A percentile compares a stretch with the other conserved stretches of the same genome.
Conservation (phyloP, 148 eudicot species). For the Drosera capensis region DNA sequence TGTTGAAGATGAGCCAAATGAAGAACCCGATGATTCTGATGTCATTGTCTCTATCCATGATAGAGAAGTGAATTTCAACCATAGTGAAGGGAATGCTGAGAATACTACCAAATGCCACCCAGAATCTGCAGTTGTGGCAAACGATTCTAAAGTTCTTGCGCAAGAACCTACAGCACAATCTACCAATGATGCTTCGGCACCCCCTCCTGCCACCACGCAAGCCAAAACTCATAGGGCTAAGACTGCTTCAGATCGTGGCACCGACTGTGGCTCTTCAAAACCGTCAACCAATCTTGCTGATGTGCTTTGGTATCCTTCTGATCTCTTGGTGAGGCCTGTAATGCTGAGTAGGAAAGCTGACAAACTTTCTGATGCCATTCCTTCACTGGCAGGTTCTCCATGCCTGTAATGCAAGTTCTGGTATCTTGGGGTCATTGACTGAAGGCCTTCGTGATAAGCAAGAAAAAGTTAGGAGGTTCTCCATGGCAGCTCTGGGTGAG, state of each 20-base stretch:
- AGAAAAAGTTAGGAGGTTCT: slow-evolving; percentile 94
- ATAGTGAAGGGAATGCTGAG: slow-evolving; percentile 21
- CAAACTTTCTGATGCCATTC: slow-evolving; percentile 40
- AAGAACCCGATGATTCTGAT: slow-evolving; percentile 64
- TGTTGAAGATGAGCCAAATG: slow-evolving; percentile 63
- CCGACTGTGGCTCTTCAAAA: slow-evolving; percentile 43
- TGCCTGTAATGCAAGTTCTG: slow-evolving; percentile 81
- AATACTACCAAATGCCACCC: slow-evolving; percentile 18
- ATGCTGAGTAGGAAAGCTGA: slow-evolving; percentile 88
- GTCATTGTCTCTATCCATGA: slow-evolving; percentile 25
- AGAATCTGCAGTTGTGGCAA: slow-evolving; percentile 21
- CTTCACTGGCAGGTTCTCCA: no score
- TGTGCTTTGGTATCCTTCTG: slow-evolving; percentile 96
- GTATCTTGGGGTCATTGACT: slow-evolving; percentile 60
- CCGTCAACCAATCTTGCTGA: slow-evolving; percentile 47
- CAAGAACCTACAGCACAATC: slow-evolving; percentile 43
- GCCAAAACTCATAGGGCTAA: slow-evolving; percentile 36
- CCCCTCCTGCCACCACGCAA: slow-evolving; percentile 59
- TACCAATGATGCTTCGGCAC: slow-evolving; percentile 29
- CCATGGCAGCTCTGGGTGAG: slow-evolving; percentile 98
- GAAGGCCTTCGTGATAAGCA: slow-evolving; percentile 85
- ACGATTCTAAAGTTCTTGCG: slow-evolving; percentile 26
- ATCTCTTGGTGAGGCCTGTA: slow-evolving; percentile 93
- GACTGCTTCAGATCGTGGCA: slow-evolving; percentile 31
- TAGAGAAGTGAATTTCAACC: slow-evolving; percentile 24